These are phyloP conservation scores for Tuber aestivum DNA, from an alignment of 495 filamentous ascomycete species.

Conservation along the genomic window DNA sequence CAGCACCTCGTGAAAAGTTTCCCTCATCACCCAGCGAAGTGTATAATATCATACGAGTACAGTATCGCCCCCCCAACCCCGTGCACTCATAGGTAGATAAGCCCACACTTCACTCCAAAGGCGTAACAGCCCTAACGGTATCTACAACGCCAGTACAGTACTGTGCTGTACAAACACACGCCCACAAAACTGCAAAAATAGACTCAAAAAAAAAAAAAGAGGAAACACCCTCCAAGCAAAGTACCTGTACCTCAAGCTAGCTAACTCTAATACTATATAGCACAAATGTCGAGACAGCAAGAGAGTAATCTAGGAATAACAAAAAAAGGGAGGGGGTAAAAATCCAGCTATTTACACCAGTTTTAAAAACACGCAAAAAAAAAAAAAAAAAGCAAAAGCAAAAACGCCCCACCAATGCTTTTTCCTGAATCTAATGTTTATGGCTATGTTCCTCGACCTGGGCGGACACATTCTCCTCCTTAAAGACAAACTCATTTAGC, in stretches of 20 bases:
- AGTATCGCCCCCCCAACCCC: too few species aligned
- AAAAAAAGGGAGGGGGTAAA: background rate
- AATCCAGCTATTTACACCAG: background rate
- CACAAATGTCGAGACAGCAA: background rate
- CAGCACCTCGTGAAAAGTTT: too few species aligned
- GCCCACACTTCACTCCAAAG: background rate
- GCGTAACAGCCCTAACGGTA: background rate
- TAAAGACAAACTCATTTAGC: slow-evolving; percentile 38
- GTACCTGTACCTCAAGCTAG: background rate
- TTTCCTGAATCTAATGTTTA: slow-evolving; percentile 20
- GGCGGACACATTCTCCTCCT: slow-evolving; percentile 23
- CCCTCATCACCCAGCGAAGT: too few species aligned
- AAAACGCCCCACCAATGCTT: background rate
- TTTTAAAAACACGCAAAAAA: background rate
- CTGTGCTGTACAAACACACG: too few species aligned
- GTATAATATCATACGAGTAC: too few species aligned
- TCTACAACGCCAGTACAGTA: background rate
- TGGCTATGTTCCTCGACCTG: slow-evolving; percentile 32
- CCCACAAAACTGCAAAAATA: background rate
- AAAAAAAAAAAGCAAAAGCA: background rate
- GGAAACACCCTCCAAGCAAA: background rate
- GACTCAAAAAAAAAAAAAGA: background rate
- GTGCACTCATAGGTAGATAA: too few species aligned
- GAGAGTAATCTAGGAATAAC: background rate
- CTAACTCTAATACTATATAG: background rate